Conservation (phyloP, 2,329 filamentous ascomycete species). For the Thielaviopsis musarum region DNA sequence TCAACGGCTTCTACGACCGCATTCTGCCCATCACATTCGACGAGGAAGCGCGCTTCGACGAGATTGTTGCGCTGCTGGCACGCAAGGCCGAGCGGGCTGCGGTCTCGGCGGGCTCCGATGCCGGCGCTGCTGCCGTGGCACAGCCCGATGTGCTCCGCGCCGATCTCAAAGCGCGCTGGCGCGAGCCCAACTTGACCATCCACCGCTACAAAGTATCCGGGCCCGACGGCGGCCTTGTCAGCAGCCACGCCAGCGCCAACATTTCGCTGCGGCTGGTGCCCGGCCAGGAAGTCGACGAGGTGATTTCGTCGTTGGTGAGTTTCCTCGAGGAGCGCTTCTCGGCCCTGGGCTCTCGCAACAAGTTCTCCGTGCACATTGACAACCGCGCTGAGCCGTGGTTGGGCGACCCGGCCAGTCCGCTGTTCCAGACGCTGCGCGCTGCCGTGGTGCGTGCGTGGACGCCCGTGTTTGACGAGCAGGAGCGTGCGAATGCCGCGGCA, state of each 20-base stretch:
- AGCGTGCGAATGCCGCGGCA: conserved; percentile 1
- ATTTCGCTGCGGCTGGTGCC: conserved; percentile 86
- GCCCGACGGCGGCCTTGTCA: conserved; percentile 82
- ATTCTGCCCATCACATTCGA: conserved; percentile 58
- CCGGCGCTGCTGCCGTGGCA: background rate
- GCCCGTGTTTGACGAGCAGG: conserved; percentile 26
- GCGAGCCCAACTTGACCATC: conserved; percentile 85
- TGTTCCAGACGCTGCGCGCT: conserved; percentile 74
- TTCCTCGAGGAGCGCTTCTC: conserved; percentile 59
- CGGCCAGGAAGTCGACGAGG: conserved; percentile 70
- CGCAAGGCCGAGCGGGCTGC: conserved; percentile 23
- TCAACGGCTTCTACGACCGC: conserved; percentile 78
- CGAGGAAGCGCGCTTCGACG: conserved; percentile 67
- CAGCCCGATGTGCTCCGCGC: conserved; percentile 39
- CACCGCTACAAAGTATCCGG: conserved; percentile 88
- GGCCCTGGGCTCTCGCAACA: conserved; percentile 63
- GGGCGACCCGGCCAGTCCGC: conserved; percentile 75
- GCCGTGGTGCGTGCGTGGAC: conserved; percentile 79
- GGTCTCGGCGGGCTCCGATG: background rate
- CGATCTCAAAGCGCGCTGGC: conserved; percentile 84
- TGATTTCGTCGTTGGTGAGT: conserved; percentile 47
- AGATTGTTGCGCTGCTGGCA: conserved; percentile 64
- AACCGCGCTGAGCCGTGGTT: conserved; percentile 95
- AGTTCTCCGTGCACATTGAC: conserved; percentile 66
- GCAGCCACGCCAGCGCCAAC: conserved; percentile 71